Conservation (phyloP, 495 filamentous ascomycete genomes). For the Penicillium cinerascens region DNA sequence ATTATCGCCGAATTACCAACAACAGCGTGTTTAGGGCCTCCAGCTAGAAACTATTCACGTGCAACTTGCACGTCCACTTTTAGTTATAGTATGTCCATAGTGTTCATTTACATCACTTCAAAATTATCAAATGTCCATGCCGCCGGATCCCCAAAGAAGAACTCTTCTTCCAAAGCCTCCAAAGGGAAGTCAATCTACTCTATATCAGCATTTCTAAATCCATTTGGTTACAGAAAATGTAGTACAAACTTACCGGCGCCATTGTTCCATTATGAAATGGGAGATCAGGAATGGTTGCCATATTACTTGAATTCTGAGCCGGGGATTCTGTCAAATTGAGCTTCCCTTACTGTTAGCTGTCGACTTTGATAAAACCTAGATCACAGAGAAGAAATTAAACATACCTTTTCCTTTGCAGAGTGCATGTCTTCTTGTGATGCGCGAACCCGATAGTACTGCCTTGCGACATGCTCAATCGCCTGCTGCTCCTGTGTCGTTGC, state of each 20-base stretch:
- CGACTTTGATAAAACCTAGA: background rate
- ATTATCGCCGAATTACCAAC: no score
- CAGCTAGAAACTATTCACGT: no score
- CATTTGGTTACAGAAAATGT: background rate
- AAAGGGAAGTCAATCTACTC: background rate
- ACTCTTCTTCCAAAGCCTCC: conserved; percentile 1
- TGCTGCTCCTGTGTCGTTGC: conserved; percentile 9
- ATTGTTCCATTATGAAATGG: background rate
- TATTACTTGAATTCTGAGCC: background rate
- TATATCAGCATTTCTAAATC: background rate
- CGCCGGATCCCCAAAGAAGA: conserved; percentile 24
- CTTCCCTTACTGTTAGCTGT: background rate
- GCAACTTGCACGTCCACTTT: no score
- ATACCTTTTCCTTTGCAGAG: conserved; percentile 13
- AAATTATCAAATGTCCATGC: conserved; percentile 25
- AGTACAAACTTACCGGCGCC: background rate
- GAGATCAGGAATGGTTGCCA: background rate
- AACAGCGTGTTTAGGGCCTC: no score
- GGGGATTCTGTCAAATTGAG: background rate
- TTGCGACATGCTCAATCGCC: conserved; percentile 18
- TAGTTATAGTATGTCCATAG: no score
- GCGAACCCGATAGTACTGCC: conserved; percentile 21
- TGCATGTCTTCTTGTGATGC: conserved; percentile 17
- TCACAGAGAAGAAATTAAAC: background rate
- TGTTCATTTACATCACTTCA: no score